These are phyloP conservation scores for Tripidium arundinaceum DNA, from an alignment of 202 grass and related monocot genomes.

Conservation along the genomic window DNA sequence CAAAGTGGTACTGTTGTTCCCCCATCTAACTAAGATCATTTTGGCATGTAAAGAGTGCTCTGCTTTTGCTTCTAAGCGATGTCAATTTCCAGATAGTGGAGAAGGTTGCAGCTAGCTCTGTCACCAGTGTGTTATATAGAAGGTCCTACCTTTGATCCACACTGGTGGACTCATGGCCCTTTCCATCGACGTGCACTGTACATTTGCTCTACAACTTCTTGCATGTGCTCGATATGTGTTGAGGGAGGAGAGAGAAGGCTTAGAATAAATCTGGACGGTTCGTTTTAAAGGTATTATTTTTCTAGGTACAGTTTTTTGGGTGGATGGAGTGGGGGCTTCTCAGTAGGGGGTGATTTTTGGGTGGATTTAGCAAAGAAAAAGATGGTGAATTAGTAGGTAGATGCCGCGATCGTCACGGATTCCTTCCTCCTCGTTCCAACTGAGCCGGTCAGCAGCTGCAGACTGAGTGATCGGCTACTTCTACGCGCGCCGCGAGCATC, in stretches of 20 bases:
- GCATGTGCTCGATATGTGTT: not conserved
- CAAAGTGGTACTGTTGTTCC: slow-evolving; percentile 44
- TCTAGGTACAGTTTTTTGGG: too few relatives aligned
- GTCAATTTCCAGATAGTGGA: slow-evolving; percentile 65
- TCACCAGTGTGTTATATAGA: slow-evolving; percentile 55
- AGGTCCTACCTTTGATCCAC: slow-evolving; percentile 66
- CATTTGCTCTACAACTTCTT: slow-evolving; percentile 30
- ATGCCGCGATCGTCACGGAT: not conserved
- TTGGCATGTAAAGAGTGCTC: slow-evolving; percentile 9
- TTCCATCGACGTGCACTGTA: slow-evolving; percentile 58
- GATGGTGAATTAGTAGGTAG: too few relatives aligned
- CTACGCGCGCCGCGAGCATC: not conserved
- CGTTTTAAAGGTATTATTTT: too few relatives aligned
- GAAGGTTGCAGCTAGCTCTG: slow-evolving; percentile 72
- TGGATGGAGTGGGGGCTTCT: too few relatives aligned
- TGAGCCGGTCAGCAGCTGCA: not conserved
- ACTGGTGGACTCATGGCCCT: slow-evolving; percentile 44
- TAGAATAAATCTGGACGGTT: too few relatives aligned
- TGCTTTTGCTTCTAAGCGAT: slow-evolving; percentile 32
- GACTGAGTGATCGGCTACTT: not conserved
- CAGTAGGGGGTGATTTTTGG: too few relatives aligned
- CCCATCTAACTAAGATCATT: slow-evolving; percentile 8
- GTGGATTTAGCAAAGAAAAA: too few relatives aligned
- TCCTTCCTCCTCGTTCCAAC: not conserved
- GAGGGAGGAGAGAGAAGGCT: too few relatives aligned